Base-by-base conservation (phyloP, 129 eudicot species). In the Erigeron canadensis region DNA sequence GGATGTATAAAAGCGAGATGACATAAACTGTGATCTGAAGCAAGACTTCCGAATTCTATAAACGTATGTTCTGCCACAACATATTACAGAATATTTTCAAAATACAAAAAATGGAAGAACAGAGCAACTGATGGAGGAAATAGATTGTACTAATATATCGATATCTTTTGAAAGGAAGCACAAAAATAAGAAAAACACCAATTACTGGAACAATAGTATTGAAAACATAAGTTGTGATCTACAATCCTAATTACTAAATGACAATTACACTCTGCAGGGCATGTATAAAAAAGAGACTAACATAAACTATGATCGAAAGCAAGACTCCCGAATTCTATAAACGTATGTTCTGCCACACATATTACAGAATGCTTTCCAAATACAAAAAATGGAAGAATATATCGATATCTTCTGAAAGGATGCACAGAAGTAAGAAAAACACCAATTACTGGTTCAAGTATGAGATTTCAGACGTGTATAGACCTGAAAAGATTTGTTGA, bases 401-500 rank as follows among this genome's bases (percentile, higher is more conserved):
- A n/a, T n/a, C n/a, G 34, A 23, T 12, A 53, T 42, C 65, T 43
- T 41, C 54, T 55, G 19, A 69, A 69, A 75, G 38, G 38, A 68
- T 69, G 47, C 54, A 61, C 40, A 62, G 53, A 43, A 13, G 16
- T 56, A 23, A 12, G 45, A 39, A 5, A 69, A 11, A 47, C 69
- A 69, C 28, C 42, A 50, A 18, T 43, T 28, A 44, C 37, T 48
- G 34, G 68, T 64, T 37, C 16, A 63, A 51, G 54, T 56, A 19
- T 44, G 65, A 61, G 17, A 71, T 43, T 39, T 19, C 6, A 48
- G 22, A 19, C 17, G 72, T 8, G 45, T 41, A 72, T 80, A 51
- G 72, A 93, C 98, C 98, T 83, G 88, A 67, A 93, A 94, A 81
- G 79, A 87, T 89, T 86, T 94, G 79, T 84, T 87, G 56, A 89